A percentile compares a stretch with the other conserved stretches of the same genome.
Conservation (phyloP, 352 stramenopile species). For the Pythium sp. region DNA sequence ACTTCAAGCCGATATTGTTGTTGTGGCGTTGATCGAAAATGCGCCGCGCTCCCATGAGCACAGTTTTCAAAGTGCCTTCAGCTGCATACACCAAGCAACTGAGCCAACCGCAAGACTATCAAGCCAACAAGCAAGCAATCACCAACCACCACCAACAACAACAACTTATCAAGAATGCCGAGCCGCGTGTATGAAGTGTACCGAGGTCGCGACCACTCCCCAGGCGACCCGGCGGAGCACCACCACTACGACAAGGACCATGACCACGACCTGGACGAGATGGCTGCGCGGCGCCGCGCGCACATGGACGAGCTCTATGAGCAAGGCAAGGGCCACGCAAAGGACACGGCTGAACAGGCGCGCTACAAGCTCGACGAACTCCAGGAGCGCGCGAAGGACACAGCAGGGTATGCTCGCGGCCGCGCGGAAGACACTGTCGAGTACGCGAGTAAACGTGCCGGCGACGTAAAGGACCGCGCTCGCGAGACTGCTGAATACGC, state of each 20-base stretch:
- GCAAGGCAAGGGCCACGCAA: constrained; percentile 3
- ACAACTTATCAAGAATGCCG: constrained; percentile 8
- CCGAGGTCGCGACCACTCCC: constrained; percentile 2
- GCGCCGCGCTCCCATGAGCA: not conserved
- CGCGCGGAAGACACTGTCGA: constrained; percentile 7
- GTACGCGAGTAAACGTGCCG: not conserved
- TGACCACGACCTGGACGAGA: constrained; percentile 16
- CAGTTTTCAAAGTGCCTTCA: constrained; percentile 13
- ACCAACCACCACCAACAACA: not conserved
- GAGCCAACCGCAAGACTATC: not conserved
- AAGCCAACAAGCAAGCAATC: constrained; percentile 2
- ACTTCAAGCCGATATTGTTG: not conserved
- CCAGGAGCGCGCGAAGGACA: constrained; percentile 13
- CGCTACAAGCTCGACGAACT: constrained; percentile 35
- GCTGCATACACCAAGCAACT: not conserved
- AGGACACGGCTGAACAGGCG: constrained; percentile 5
- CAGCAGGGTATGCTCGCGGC: not conserved
- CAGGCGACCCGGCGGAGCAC: not conserved
- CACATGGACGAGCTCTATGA: constrained; percentile 13
- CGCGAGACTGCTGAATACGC: not conserved
- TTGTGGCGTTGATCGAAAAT: not conserved
- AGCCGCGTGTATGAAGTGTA: constrained; percentile 20
- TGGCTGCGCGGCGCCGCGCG: constrained; percentile 5
- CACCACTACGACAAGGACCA: not conserved
- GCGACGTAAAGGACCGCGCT: not conserved